Base-by-base conservation (phyloP, 1,284 basidiomycete species). In the Sporisorium sorghi region DNA sequence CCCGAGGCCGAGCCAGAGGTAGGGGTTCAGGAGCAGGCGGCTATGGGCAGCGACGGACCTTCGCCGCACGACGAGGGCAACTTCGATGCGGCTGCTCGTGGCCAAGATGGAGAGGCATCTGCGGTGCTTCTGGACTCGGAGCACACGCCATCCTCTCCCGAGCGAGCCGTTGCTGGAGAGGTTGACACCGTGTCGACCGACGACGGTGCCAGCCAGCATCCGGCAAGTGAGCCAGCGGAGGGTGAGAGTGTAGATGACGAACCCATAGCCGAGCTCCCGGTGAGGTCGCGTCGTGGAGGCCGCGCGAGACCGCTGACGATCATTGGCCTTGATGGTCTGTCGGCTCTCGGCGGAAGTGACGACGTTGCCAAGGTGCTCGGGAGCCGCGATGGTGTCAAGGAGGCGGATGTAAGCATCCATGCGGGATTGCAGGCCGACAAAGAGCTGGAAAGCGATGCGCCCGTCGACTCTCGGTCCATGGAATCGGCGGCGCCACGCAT, bases 1-100 rank as follows among this genome's bases (percentile, higher is more conserved):
- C 61, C 65, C 5, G 76, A 78, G 46, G 24, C 58, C 0, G 74
- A 73, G 33, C 44, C 59, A 8, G 77, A 69, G 55, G 28, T 35
- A 5, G 77, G 60, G 51, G n/a, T n/a, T n/a, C 30, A 39, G 0
- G 54, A 59, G n/a, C n/a, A n/a, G n/a, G n/a, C n/a, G 7, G 39
- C 26, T 1, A n/a, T 8, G 9, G 30, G 14, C 5, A 26, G 30
- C 0, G 47, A 42, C 8, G 66, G 23, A 10, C 32, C 12, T 4
- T 43, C 39, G 33, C 28, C 17, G 7, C n/a, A 8, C 7, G 50
- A 39, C 12, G 46, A 21, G 6, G 28, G 35, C 40, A 40, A 26
- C 28, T 47, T 23, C 10, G 59, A 40, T 33, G 55, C n/a, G 5
- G 19, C 23, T 15, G 39, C 14, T 6, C 15, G 9, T 0, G 43